Base-by-base conservation (phyloP, 805 yeast species). In the Spathaspora girioi region DNA sequence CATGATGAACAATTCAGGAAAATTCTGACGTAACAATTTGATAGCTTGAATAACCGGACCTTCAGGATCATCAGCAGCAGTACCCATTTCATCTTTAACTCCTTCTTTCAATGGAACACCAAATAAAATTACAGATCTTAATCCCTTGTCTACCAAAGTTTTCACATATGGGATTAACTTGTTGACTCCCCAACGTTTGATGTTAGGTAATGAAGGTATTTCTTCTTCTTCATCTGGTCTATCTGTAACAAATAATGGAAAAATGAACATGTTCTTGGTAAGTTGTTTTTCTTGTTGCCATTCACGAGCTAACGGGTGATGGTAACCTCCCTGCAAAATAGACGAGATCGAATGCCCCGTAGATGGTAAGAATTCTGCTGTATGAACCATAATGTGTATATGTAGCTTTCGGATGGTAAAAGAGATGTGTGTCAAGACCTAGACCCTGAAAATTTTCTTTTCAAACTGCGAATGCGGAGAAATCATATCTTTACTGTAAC, bases 31-130 rank as follows among this genome's bases (percentile, higher is more conserved):
- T 50, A 94, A 76, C 1, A 80, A 75, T 63, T 83, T 86, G 60
- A 88, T 85, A 18, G 93, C 87, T 54, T 68, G 78, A 57, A 94
- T 92, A 2, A 94, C 98, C 1, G 99, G 98, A 0, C 98, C 97
- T 32, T 89, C 80, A 38, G 97, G 97, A 67, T 91, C 97, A 67
- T 94, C 98, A 1, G 99, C 99, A 45, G 90, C 81, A 1, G 96
- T 81, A 8, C 97, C 99, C 32, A 74, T 76, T 6, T 80, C 76
- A 67, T 94, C 99, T 62, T 94, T 94, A 46, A 71, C 80, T 7
- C 87, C 90, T 1, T 78, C 84, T 50, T 82, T 82, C 59, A 89
- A 66, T 15, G 96, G 93, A 7, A 94, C 97, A 43, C 99, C 99
- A 68, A 94, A 94, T 52, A 94, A 72, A 51, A 94, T 86, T 10